Base-by-base conservation (phyloP, 2,329 filamentous ascomycete genomes). In the Rachicladosporium sp. region DNA sequence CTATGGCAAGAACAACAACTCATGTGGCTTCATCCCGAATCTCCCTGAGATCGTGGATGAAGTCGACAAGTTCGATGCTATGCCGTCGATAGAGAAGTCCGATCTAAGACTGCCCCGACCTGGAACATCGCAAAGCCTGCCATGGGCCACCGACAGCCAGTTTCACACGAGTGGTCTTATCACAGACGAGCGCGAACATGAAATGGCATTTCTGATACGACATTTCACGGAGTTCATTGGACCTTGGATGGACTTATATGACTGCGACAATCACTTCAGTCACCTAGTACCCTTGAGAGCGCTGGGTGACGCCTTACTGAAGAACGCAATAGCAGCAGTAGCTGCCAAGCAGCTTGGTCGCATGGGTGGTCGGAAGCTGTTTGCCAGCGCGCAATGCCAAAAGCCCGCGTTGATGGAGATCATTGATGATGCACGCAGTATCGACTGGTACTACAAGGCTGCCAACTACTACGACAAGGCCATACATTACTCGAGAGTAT, bases 221-320 rank as follows among this genome's bases (percentile, higher is more conserved):
- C 73, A 76, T 54, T 78, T 76, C 50, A 70, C 72, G 2, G 73
- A 78, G 55, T 68, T 67, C 0, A 67, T 74, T 15, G 74, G 73
- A 5, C 69, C 71, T 47, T 78, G 75, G 61, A 72, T 71, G 69
- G 69, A 71, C 47, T 55, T 72, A 3, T 72, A 70, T 48, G 69
- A 73, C 46, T 57, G 71, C 29, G 71, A 69, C 4, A 70, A 67
- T 31, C 78, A 78, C 52, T 80, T 79, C 43, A 67, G 71, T 3
- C 73, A 70, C 15, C 67, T 74, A 38, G 71, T 79, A 12, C 74
- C 74, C 1, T 66, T 77, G 2, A 70, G 71, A 50, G 71, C 75
- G 9, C 54, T 60, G 4, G 62, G 66, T 27, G 68, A 71, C 38
- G 63, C 66, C n/a, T 51, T 69, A 36, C 60, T 70, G 31, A 65